A percentile compares a stretch with the other conserved stretches of the same genome.
Conservation (phyloP, 2,329 filamentous ascomycete genomes). For the Colletotrichum musicola region DNA sequence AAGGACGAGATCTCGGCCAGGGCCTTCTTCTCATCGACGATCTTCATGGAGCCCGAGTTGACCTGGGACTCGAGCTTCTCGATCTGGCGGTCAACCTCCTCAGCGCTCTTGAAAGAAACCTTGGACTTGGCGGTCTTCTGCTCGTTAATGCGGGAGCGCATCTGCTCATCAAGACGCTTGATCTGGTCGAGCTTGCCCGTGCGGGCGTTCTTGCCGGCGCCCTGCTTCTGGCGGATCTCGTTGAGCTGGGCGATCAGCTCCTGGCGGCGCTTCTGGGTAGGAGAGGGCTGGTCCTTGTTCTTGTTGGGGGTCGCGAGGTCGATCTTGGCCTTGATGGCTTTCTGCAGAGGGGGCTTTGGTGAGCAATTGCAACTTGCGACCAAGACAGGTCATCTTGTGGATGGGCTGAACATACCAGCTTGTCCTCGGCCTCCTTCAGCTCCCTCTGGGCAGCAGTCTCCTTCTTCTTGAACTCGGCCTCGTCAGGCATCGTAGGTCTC, state of each 20-base stretch:
- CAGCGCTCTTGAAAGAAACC: slow-evolving; percentile 85
- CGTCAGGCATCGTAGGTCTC: slow-evolving; percentile 89
- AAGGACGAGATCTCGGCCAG: slow-evolving; percentile 85
- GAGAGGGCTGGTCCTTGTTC: slow-evolving; percentile 83
- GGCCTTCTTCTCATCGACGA: slow-evolving; percentile 98
- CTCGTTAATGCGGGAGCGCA: slow-evolving; percentile 87
- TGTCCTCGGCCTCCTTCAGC: slow-evolving; percentile 80
- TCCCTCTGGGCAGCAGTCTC: slow-evolving; percentile 89
- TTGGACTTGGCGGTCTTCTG: slow-evolving; percentile 88
- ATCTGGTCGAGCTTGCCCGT: slow-evolving; percentile 87
- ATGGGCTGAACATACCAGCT: slow-evolving; percentile 51
- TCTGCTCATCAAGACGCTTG: slow-evolving; percentile 89
- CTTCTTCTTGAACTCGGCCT: slow-evolving; percentile 83
- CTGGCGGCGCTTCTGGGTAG: slow-evolving; percentile 83
- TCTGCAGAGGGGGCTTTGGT: slow-evolving; percentile 65
- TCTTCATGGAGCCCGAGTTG: slow-evolving; percentile 89
- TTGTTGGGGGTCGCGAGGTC: slow-evolving; percentile 82
- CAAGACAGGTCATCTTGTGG: neutral
- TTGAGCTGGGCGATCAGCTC: slow-evolving; percentile 87
- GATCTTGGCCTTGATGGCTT: slow-evolving; percentile 88
- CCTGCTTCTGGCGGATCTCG: slow-evolving; percentile 88
- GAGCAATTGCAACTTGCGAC: slow-evolving; percentile 12
- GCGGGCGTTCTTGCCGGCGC: slow-evolving; percentile 86
- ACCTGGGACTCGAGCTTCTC: slow-evolving; percentile 85
- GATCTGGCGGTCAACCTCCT: slow-evolving; percentile 90